These are phyloP conservation scores for Hypoxylon cercidicola DNA, from an alignment of 495 filamentous ascomycete genomes.

Conservation along the genomic window DNA sequence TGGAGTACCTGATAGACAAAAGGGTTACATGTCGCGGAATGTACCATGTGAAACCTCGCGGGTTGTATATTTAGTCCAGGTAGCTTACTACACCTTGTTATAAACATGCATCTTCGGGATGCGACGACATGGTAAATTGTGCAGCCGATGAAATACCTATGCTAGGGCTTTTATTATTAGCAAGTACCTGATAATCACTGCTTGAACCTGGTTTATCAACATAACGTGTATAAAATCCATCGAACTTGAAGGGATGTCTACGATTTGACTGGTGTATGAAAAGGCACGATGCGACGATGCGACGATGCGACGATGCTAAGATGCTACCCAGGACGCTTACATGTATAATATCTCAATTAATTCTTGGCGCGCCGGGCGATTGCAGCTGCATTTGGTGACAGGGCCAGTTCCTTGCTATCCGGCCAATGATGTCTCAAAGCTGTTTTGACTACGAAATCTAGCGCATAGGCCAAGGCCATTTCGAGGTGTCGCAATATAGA, in stretches of 20 bases:
- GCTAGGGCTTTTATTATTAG: too few species aligned
- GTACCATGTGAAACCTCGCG: not conserved
- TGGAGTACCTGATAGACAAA: too few species aligned
- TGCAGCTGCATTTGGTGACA: slow-evolving; percentile 19
- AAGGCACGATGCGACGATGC: not conserved
- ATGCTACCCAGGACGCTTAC: not conserved
- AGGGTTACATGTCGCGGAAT: not conserved
- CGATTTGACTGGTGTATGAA: not conserved
- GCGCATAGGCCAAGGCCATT: slow-evolving; percentile 12
- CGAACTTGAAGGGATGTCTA: not conserved
- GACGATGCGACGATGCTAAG: not conserved
- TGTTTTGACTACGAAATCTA: slow-evolving; percentile 18
- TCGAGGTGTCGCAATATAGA: not conserved
- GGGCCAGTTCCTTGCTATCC: slow-evolving; percentile 11
- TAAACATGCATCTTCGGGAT: not conserved
- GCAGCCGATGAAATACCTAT: too few species aligned
- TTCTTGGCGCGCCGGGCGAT: slow-evolving; percentile 24
- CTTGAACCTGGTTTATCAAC: too few species aligned
- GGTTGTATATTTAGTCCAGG: not conserved
- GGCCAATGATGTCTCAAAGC: slow-evolving; percentile 30
- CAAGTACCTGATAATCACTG: too few species aligned
- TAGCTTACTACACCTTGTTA: not conserved
- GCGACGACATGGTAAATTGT: too few species aligned
- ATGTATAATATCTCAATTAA: slow-evolving; percentile 27
- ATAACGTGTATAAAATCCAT: too few species aligned